These are phyloP conservation scores for Leccinum disarticulatum DNA, from an alignment of 768 basidiomycete genomes.

Conservation along the genomic window DNA sequence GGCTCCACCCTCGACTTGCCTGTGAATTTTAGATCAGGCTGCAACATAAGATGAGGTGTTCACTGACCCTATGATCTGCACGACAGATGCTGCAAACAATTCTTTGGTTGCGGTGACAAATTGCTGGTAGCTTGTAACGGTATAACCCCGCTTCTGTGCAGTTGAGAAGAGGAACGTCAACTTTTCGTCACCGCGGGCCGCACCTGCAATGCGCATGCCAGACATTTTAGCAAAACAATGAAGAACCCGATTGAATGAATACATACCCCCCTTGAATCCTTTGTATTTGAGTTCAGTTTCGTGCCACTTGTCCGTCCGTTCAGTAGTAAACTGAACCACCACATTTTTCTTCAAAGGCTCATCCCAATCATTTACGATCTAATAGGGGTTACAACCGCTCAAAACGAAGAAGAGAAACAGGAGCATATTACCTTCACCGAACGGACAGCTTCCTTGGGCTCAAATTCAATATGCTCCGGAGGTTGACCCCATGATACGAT, in stretches of 20 bases:
- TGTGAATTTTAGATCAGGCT: constrained; percentile 5
- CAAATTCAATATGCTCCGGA: constrained; percentile 14
- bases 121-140: constrained; percentile 20
- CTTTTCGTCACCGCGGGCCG: background rate
- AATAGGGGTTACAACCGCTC: background rate
- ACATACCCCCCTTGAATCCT: constrained; percentile 29
- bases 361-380: constrained; percentile 25
- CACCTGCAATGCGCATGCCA: constrained; percentile 16
- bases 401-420: background rate
- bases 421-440: constrained; percentile 15
- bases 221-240: background rate
- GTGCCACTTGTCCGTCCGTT: constrained; percentile 5
- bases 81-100: background rate
- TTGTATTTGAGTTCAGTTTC: constrained; percentile 8
- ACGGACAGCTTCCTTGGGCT: constrained; percentile 14
- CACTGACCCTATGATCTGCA: constrained; percentile 20
- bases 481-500: constrained; percentile 10
- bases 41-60: background rate
- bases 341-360: constrained; percentile 13
- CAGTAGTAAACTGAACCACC: constrained; percentile 23
- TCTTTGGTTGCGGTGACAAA: constrained; percentile 18
- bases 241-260: background rate
- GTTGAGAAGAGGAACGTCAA: constrained; percentile 28
- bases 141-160: constrained; percentile 15
- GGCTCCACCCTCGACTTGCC: constrained; percentile 6